Evolutionary conservation across 495 filamentous ascomycete genomes (phyloP).

Genomic region (Neohortaea acidophila): DNA sequence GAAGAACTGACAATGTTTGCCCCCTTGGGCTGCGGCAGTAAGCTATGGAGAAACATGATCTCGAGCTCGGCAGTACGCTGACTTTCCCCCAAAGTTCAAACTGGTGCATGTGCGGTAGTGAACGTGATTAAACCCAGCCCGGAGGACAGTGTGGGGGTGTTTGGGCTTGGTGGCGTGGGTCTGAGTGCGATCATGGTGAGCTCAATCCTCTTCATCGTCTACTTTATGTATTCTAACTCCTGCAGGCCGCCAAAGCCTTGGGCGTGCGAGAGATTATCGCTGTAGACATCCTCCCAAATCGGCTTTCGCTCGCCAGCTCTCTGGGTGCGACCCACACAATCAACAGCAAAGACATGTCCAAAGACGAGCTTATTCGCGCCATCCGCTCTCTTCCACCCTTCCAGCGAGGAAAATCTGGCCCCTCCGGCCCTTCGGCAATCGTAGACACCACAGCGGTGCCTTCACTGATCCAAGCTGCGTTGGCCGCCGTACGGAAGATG

Average conservation of each 20-base stretch:
- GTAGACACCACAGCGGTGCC: conserved; percentile 18
- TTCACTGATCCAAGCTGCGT: conserved; percentile 7
- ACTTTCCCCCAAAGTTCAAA: conserved; percentile 20
- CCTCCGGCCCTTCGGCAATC: conserved; percentile 1
- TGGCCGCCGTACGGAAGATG: background rate
- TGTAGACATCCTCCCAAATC: conserved; percentile 12
- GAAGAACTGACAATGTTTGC: conserved; percentile 22
- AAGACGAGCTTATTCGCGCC: background rate
- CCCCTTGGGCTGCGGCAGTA: conserved; percentile 28
- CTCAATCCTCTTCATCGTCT: background rate
- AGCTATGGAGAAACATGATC: too few relatives aligned
- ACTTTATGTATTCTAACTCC: background rate
- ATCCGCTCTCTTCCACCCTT: background rate
- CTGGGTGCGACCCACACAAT: conserved; percentile 18
- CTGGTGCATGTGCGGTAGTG: conserved; percentile 23
- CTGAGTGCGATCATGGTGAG: conserved; percentile 17
- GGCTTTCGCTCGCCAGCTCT: conserved; percentile 13
- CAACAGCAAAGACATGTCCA: conserved; percentile 3
- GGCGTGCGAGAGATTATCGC: conserved; percentile 15
- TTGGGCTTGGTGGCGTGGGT: conserved; percentile 19
- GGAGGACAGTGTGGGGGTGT: conserved; percentile 11
- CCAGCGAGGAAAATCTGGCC: background rate
- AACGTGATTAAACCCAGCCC: conserved; percentile 11
- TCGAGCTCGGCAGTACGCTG: background rate
- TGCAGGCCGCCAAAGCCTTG: conserved; percentile 15